Evolutionary conservation across 371 early-diverging fungal species (phyloP).

Genomic region (Mucor indicus): DNA sequence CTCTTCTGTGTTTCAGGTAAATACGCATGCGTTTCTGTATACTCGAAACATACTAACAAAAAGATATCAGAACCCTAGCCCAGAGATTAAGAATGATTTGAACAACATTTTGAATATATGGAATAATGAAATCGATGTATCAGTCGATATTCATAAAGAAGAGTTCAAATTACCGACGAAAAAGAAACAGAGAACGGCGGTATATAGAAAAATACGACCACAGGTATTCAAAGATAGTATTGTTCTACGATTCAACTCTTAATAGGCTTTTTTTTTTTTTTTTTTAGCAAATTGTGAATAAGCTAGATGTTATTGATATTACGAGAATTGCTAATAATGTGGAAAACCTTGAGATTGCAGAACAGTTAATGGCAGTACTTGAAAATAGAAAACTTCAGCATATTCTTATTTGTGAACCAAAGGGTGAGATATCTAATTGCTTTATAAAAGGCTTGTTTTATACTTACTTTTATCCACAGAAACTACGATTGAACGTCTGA

Average conservation of each 20-base stretch:
- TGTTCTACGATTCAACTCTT: not conserved
- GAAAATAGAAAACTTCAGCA: slow-evolving; percentile 50
- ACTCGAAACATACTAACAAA: not conserved
- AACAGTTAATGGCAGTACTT: slow-evolving; percentile 44
- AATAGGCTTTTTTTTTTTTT: too few relatives aligned
- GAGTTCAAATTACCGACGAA: slow-evolving; percentile 3
- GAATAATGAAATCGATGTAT: slow-evolving; percentile 8
- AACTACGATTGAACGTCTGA: slow-evolving; percentile 38
- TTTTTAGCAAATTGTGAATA: not conserved
- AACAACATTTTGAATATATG: slow-evolving; percentile 25
- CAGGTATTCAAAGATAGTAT: not conserved
- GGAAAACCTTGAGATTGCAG: slow-evolving; percentile 38
- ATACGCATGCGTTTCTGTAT: too few relatives aligned
- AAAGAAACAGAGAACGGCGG: slow-evolving; percentile 4
- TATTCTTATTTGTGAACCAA: slow-evolving; percentile 31
- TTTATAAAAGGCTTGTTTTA: not conserved
- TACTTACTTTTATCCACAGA: not conserved
- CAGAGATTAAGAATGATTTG: slow-evolving; percentile 22
- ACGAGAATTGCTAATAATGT: slow-evolving; percentile 29
- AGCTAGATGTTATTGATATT: slow-evolving; percentile 17
- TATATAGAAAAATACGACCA: not conserved
- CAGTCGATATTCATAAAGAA: slow-evolving; percentile 3
- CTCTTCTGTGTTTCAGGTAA: slow-evolving; percentile 10
- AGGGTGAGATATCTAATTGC: slow-evolving; percentile 14
- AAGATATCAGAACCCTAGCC: slow-evolving; percentile 35